Conservation (phyloP, 164 flowering plant genomes). For the Santalum album region DNA sequence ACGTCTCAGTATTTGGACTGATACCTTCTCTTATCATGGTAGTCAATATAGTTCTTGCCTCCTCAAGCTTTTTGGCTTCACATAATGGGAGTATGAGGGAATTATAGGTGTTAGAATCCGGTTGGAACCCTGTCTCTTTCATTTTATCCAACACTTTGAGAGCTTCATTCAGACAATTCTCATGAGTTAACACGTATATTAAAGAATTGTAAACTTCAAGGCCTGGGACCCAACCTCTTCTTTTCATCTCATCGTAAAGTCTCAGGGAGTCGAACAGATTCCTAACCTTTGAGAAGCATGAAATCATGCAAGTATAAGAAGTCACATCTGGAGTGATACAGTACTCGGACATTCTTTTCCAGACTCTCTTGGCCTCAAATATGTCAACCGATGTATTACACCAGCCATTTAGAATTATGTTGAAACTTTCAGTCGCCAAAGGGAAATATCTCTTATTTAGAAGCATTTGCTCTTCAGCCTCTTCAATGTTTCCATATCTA, state of each 20-base stretch:
- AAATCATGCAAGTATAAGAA: constrained; percentile 71
- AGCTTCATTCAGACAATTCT: constrained; percentile 78
- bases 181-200: constrained; percentile 51
- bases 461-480: constrained; percentile 85
- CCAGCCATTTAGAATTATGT: constrained; percentile 87
- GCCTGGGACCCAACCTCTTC: constrained; percentile 57
- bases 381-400: constrained; percentile 55
- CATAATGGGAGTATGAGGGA: constrained; percentile 71
- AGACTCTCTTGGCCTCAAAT: constrained; percentile 79
- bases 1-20: constrained; percentile 50
- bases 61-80: constrained; percentile 47
- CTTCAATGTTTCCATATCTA: constrained; percentile 65
- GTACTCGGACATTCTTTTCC: constrained; percentile 84
- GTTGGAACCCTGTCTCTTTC: constrained; percentile 45
- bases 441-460: constrained; percentile 65
- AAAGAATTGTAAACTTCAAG: constrained; percentile 70
- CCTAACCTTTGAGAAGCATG: constrained; percentile 73
- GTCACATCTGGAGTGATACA: constrained; percentile 60
- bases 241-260: constrained; percentile 84
- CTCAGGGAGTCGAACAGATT: constrained; percentile 80
- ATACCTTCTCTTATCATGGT: constrained; percentile 47
- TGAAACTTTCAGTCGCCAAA: constrained; percentile 57
- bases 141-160: constrained; percentile 49
- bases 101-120: constrained; percentile 56
- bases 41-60: constrained; percentile 48